Evolutionary conservation across 192 early-diverging fungal genomes (phyloP), one percentile per base, ranked within the genome.

Genomic region (Dimargaris xerosporica): DNA sequence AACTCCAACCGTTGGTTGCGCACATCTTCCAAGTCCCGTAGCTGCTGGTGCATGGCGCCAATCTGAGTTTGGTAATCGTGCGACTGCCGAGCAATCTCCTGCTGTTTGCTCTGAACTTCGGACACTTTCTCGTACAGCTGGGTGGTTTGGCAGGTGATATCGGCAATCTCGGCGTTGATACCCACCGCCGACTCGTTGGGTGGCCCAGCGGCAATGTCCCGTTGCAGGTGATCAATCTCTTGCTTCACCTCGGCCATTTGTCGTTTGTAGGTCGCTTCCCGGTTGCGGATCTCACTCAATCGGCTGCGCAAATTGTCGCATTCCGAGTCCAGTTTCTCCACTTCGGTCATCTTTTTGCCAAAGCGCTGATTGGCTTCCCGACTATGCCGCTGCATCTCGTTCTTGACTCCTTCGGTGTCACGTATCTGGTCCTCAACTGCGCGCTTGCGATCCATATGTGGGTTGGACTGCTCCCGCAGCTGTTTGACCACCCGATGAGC

Each of bases 11-110:
- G 75, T 21, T 70, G 71, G 42, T 73, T 54, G 15, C 60, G 64
- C 15, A 81, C 71, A 61, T 88, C 74, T 54, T 89, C 81, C 5
- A 93, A 67, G 13, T 71, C 73, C 5, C 71, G 65, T 19, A 87
- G 67, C 67, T 81, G 81, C 54, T 63, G 44, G 52, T 68, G 63
- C 28, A 65, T 71, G 41, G 21, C 39, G 53, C 55, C 71, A 23
- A 80, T 65, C n/a, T 78, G 65, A 3, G 13, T 25, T 41, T 59
- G 62, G 19, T 71, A 3, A 26, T 72, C 67, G 23, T 67, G 65
- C 0, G 68, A 64, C 2, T 66, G 28, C 41, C 66, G 60, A 58
- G 69, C 65, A 48, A 71, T 53, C 64, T 67, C 73, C 25, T 68
- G 56, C 34, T 81, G 73, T 67, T 77, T 66, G 29, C 64, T 67